Conservation (phyloP, 495 filamentous ascomycete genomes). For the Pseudevernia furfuracea region DNA sequence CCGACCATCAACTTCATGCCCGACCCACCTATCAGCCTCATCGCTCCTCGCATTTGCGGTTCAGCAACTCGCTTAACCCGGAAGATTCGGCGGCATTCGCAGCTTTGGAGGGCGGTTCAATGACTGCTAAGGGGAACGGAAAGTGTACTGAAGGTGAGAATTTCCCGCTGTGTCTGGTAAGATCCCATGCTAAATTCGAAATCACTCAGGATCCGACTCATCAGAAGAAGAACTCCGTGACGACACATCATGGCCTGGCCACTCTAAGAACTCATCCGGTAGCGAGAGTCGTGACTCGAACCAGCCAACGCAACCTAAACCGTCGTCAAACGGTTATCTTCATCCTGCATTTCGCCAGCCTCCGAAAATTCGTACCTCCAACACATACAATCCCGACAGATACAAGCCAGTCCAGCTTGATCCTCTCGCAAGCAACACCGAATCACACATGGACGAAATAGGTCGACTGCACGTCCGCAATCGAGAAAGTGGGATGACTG, state of each 20-base stretch:
- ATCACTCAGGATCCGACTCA: slow-evolving; percentile 7
- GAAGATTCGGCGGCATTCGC: slow-evolving; percentile 8
- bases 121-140: background rate
- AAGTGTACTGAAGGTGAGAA: slow-evolving; percentile 1
- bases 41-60: slow-evolving; percentile 33
- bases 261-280: slow-evolving; percentile 6
- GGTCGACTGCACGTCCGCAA: slow-evolving; percentile 38
- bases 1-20: slow-evolving; percentile 10
- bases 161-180: background rate
- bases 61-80: slow-evolving; percentile 19
- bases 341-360: slow-evolving; percentile 10
- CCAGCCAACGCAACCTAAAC: slow-evolving; percentile 1
- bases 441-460: slow-evolving; percentile 41
- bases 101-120: background rate
- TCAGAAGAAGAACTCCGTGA: slow-evolving; percentile 8
- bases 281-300: slow-evolving; percentile 4
- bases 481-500: slow-evolving; percentile 16
- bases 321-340: background rate
- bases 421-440: slow-evolving; percentile 34
- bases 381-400: slow-evolving; percentile 8
- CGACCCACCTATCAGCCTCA: slow-evolving; percentile 31
- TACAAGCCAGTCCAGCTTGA: slow-evolving; percentile 29
- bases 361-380: background rate
- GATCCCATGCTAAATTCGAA: background rate
- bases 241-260: slow-evolving; percentile 7